Conservation (phyloP, 352 stramenopile species). For the Pythium chondricola region DNA sequence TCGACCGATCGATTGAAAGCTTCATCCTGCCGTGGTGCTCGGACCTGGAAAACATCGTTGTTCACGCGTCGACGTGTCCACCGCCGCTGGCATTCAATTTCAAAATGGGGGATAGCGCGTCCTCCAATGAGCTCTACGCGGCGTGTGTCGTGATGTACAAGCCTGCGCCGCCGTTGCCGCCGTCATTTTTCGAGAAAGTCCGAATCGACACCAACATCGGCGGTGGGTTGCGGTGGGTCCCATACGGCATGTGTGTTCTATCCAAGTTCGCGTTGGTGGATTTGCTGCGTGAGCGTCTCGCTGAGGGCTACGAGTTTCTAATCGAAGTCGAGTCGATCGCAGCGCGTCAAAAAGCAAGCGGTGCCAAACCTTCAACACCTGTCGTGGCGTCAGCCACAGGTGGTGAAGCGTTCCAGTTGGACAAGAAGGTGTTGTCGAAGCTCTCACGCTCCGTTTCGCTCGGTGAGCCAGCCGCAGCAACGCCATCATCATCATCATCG, state of each 20-base stretch:
- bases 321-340: conserved; percentile 55
- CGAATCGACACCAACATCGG: conserved; percentile 36
- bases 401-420: conserved; percentile 40
- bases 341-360: conserved; percentile 20
- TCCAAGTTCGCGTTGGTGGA: conserved; percentile 83
- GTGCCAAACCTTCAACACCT: conserved; percentile 10
- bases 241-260: conserved; percentile 73
- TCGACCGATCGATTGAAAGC: conserved; percentile 26
- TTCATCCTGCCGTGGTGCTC: conserved; percentile 34
- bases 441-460: conserved; percentile 63
- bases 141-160: conserved; percentile 80
- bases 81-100: conserved; percentile 37
- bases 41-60: conserved; percentile 18
- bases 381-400: conserved; percentile 1
- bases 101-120: conserved; percentile 68
- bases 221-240: conserved; percentile 49
- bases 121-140: conserved; percentile 64
- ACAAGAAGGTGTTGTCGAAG: conserved; percentile 77
- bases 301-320: conserved; percentile 79
- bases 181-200: conserved; percentile 50
- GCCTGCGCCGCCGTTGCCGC: conserved; percentile 49
- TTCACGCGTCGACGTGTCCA: conserved; percentile 22
- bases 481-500: conserved; percentile 14
- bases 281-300: conserved; percentile 68
- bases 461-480: conserved; percentile 46